A percentile compares a stretch with the other conserved stretches of the same genome.
These are phyloP conservation scores for Oryza australiensis DNA, from an alignment of 176 grass and related monocot genomes.

Conservation along the genomic window DNA sequence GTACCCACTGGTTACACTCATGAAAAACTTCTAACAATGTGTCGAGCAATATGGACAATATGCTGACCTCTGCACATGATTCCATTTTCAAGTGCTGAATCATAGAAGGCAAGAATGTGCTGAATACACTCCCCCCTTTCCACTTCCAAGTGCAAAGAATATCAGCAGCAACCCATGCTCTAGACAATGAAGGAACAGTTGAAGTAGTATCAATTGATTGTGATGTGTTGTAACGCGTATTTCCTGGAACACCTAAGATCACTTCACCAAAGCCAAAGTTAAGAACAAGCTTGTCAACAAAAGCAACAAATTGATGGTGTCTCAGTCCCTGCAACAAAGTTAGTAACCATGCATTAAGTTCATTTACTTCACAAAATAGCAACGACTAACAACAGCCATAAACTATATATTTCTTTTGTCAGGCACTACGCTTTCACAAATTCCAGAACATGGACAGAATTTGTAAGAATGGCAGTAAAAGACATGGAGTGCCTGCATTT, in stretches of 20 bases:
- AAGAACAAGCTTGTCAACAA: constrained; percentile 71
- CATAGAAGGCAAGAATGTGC: constrained; percentile 73
- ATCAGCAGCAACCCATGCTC: constrained; percentile 80
- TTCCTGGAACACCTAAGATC: constrained; percentile 68
- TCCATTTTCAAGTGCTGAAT: constrained; percentile 61
- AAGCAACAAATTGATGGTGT: constrained; percentile 66
- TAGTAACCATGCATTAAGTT: background rate
- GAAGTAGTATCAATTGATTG: constrained; percentile 31
- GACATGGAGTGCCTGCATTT: background rate
- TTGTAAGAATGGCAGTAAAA: background rate
- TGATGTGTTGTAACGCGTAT: constrained; percentile 27
- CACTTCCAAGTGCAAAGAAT: constrained; percentile 87
- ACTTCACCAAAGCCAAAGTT: constrained; percentile 72
- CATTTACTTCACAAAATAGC: background rate
- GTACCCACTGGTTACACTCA: constrained; percentile 60
- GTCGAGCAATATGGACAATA: constrained; percentile 52
- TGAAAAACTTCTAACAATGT: constrained; percentile 65
- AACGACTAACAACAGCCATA: background rate
- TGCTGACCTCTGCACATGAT: constrained; percentile 34
- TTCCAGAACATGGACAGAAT: background rate
- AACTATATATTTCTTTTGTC: background rate
- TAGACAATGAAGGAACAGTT: constrained; percentile 40
- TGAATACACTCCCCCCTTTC: constrained; percentile 50
- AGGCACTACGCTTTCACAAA: background rate
- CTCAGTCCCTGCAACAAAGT: constrained; percentile 57